phyloP scores from a whole-genome alignment of 495 filamentous ascomycete genomes.

The Neurospora discreta region DNA sequence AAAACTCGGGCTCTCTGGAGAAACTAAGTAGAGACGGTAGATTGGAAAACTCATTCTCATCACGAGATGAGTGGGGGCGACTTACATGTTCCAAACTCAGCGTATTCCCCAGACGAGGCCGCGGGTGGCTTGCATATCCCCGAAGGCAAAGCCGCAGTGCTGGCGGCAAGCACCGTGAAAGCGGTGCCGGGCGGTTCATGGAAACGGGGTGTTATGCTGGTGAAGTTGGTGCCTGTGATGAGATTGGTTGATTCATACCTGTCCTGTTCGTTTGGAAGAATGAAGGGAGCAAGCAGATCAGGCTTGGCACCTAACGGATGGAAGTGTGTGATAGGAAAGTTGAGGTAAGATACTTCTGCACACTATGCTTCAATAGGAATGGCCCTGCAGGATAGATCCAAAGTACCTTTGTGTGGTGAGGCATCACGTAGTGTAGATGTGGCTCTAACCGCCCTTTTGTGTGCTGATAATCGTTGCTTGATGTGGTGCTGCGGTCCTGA shows the following conservation, averaged over 20 bases:
- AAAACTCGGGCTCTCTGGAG: slow-evolving; percentile 45
- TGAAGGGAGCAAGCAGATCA: not conserved
- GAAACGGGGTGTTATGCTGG: not conserved
- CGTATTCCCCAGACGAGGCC: slow-evolving; percentile 24
- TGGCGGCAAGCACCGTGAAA: slow-evolving; percentile 1
- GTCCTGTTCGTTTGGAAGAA: not conserved
- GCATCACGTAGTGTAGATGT: not conserved
- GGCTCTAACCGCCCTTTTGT: not conserved
- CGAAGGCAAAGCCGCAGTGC: slow-evolving; percentile 21
- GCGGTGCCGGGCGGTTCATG: not conserved
- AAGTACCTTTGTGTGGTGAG: not conserved
- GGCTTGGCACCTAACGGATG: not conserved
- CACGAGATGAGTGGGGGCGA: not conserved
- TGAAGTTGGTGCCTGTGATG: not conserved
- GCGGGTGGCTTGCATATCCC: slow-evolving; percentile 28
- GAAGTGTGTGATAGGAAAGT: not conserved
- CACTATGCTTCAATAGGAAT: not conserved
- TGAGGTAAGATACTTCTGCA: not conserved
- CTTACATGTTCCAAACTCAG: slow-evolving; percentile 42
- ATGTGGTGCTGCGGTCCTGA: not conserved
- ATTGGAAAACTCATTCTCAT: slow-evolving; percentile 2
- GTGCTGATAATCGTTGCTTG: not conserved
- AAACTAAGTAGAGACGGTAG: slow-evolving; percentile 34
- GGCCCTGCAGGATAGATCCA: not conserved
- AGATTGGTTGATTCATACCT: not conserved